Evolutionary conservation across 2,329 filamentous ascomycete species (phyloP), one percentile per base, ranked within the genome.

Genomic region (Nigrospora osmanthi): DNA sequence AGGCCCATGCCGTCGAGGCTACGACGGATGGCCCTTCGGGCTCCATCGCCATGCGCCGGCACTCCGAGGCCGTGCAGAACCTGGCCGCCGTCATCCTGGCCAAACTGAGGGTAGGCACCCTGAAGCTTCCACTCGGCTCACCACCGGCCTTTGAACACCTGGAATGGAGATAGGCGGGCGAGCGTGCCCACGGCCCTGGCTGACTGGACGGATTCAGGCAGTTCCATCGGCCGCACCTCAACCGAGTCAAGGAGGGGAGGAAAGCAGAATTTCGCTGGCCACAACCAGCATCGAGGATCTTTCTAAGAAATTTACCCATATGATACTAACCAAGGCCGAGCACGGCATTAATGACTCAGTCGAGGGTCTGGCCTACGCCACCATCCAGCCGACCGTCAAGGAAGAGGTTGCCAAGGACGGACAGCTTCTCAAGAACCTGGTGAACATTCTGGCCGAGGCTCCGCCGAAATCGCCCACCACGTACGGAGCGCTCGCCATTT

Each of bases 301-400:
- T 11, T 76, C 79, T 34, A 70, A 68, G 49, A 75, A 80, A 59
- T 84, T 86, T 52, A 79, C 75, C 41, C 80, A 78, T 43, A 82
- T 89, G 68, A 72, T 89, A 38, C 58, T 84, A 28, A 72, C 71
- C 30, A 72, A 78, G 38, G 72, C 80, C 38, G 72, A 79, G 32
- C 68, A 72, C 44, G 73, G 72, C 6, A 38, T 13, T 50, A 75
- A 77, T 49, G 78, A 85, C 55, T 84, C 87, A 1, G 80, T 97
- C 44, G 93, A 98, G 66, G 93, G 91, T 6, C 71, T 98, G 48
- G 93, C 91, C 13, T 97, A 95, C 62, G 84, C 89, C 5, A 95
- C 91, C 11, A 75, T 97, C 34, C 88, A 89, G 56, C 81, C 91
- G 6, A 81, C 80, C 47, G 80, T 96, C 47, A 95, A 95, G 62